Evolutionary conservation across 805 yeast genomes (phyloP).

Genomic region (Ogataea pilisensis): DNA sequence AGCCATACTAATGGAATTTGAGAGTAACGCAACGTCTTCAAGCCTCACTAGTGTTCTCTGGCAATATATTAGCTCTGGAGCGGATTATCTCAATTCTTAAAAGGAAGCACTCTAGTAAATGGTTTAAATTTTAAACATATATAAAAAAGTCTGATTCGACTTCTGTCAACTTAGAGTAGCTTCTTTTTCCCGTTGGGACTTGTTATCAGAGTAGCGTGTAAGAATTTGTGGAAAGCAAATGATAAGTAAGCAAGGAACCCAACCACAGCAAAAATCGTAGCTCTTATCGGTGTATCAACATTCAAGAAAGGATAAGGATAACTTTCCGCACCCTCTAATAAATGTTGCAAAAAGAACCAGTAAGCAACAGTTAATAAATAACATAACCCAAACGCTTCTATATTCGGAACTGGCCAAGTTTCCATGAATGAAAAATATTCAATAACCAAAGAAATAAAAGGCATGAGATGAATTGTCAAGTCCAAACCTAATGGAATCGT

Average conservation of each 20-base stretch:
- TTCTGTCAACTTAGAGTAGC: not conserved
- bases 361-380: constrained; percentile 41
- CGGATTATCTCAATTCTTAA: too few species aligned
- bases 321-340: constrained; percentile 37
- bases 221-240: constrained; percentile 20
- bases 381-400: constrained; percentile 38
- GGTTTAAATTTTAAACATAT: too few species aligned
- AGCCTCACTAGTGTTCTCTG: too few species aligned
- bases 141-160: too few species aligned
- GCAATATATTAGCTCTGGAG: too few species aligned
- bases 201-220: constrained; percentile 7
- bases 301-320: constrained; percentile 71
- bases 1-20: too few species aligned
- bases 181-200: not conserved
- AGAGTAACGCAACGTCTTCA: too few species aligned
- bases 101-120: too few species aligned
- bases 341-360: constrained; percentile 46
- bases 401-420: constrained; percentile 33
- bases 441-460: constrained; percentile 44
- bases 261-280: constrained; percentile 45
- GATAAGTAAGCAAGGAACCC: constrained; percentile 33
- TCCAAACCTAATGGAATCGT: constrained; percentile 50
- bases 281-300: constrained; percentile 41
- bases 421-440: constrained; percentile 56
- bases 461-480: constrained; percentile 56